These are phyloP conservation scores for Euphorbia peplus DNA, from an alignment of 345 rosid species.

Conservation along the genomic window DNA sequence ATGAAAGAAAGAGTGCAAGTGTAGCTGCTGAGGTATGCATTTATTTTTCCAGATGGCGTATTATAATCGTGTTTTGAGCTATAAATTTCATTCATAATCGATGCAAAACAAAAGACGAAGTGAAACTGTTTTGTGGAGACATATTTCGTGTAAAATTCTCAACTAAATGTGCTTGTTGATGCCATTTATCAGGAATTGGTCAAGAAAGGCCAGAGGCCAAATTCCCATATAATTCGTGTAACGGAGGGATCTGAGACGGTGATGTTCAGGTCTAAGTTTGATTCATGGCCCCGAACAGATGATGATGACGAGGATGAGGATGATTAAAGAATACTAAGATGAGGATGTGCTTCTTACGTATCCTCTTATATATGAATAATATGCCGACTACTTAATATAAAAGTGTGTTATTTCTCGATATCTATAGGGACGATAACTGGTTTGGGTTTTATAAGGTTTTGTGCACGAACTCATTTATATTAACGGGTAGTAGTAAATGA, in stretches of 20 bases:
- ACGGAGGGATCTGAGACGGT: conserved; percentile 98
- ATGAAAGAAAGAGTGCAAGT: conserved; percentile 80
- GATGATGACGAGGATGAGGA: conserved; percentile 71
- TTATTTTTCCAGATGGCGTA: not conserved
- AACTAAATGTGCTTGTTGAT: conserved; percentile 2
- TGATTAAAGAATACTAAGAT: conserved; percentile 20
- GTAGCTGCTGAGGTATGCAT: conserved; percentile 70
- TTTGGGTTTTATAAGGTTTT: too few species aligned
- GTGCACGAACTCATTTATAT: too few species aligned
- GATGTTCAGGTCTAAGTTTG: conserved; percentile 81
- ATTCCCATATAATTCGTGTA: conserved; percentile 66
- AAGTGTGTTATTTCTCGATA: too few species aligned
- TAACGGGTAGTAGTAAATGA: too few species aligned
- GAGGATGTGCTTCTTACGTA: too few species aligned
- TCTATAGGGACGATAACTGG: too few species aligned
- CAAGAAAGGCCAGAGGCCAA: conserved; percentile 45
- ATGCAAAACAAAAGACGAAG: too few species aligned
- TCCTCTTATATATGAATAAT: too few species aligned
- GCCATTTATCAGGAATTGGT: conserved; percentile 54
- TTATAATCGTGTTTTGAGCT: too few species aligned
- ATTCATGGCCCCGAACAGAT: conserved; percentile 72
- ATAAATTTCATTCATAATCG: too few species aligned
- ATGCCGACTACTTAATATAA: too few species aligned
- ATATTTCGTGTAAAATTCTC: conserved; percentile 8
- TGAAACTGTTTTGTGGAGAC: too few species aligned